Evolutionary conservation across 1,284 basidiomycete species (phyloP), one percentile per base, ranked within the genome.

Genomic region (Rhodofomes roseus): DNA sequence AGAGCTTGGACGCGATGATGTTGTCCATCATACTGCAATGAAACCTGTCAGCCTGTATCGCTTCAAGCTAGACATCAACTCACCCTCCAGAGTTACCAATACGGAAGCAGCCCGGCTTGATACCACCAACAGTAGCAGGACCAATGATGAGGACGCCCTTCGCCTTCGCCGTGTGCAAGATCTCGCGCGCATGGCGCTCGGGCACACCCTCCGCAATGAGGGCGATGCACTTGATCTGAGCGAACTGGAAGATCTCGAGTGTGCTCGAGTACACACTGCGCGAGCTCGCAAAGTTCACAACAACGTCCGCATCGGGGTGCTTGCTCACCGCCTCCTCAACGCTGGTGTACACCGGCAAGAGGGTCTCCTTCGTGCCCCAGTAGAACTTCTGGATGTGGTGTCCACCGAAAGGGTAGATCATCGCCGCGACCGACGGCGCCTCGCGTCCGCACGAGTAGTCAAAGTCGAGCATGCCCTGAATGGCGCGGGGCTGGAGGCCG

Each of bases 321-420:
- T 98, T 99, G 77, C 87, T 84, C 68, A 92, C 87, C 8, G 96
- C 97, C 74, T 99, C 96, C 60, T 85, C 88, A 66, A 98, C 84
- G 63, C 87, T 89, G 31, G 96, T 97, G 82, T 98, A 99, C 59
- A 99, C 96, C 51, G 96, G 96, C 44, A 99, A 87, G 51, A 99
- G 89, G 1, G 96, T 97, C 83, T 99, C 96, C 82, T 95, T 96
- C 61, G 97, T 99, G 62, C 96, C 96, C 96, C 96, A 99, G 85
- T 99, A 96, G 85, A 98, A 97, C 83, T 99, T 99, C 79, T 99
- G 96, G 76, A 98, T 97, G 81, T 98, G 96, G 80, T 98, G 96
- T 36, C 96, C 96, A 74, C 96, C 96, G 79, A 99, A 99, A 73
- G 97, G 97, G 78, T 99, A 99, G 76, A 99, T 98, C 96, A 99